Base-by-base conservation (phyloP, 352 stramenopile species). In the Globisporangium cederbergense region DNA sequence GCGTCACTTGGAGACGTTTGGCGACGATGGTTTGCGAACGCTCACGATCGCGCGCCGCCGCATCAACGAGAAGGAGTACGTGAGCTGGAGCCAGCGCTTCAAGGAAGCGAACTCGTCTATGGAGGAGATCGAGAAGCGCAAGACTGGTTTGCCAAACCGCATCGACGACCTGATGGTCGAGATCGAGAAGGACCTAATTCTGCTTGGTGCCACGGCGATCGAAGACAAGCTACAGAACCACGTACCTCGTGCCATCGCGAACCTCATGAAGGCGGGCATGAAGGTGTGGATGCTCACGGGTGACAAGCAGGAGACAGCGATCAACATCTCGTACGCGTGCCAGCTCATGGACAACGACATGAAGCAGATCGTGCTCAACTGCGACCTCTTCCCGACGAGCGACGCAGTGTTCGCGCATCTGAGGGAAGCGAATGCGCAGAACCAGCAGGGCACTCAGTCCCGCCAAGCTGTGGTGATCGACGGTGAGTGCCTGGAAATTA, bases 201-300 rank as follows among this genome's bases (percentile, higher is more conserved):
- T 97, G 22, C 58, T 97, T 4, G 93, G 93, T 22, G 88, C 89
- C 3, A 28, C 25, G 25, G 25, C 25, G 25, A 28, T 28, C 25
- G 25, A 28, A 28, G 25, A 28, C 25, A 28, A 97, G 72, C 78
- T 98, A 20, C 93, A 98, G 70, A 74, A 90, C 42, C 80, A 90
- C 58, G 94, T 98, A 3, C 89, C 90, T 0, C 83, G 83, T 25
- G 81, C 87, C 18, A 98, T 98, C 38, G 76, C 84, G 0, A 89
- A 90, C 57, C 68, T 98, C 2, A 89, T 90, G 66, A 73, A 71
- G 13, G 92, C 88, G 0, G 88, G 89, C 25, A 97, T 98, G 67
- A 91, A 95, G 47, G 75, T 98, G 22, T 98, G 92, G 90, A 95
- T 98, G 73, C 84, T 98, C 18, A 98, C 94, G 10, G 93, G 93